These are phyloP conservation scores for Trichoderma sp. DNA, from an alignment of 2,329 filamentous ascomycete genomes.

Conservation along the genomic window DNA sequence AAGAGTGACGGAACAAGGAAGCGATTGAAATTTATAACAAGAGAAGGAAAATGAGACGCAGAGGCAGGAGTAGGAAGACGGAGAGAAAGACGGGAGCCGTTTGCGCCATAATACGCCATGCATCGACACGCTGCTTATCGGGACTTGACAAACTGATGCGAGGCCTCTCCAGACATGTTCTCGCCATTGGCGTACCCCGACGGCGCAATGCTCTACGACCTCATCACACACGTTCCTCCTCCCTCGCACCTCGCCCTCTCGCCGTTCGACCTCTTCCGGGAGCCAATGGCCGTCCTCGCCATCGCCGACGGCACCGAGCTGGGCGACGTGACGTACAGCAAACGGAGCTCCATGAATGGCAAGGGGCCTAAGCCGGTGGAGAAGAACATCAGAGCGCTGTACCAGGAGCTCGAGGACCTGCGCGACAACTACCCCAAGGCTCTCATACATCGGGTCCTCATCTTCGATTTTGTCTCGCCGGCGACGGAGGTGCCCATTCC, in stretches of 20 bases:
- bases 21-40: background rate
- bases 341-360: slow-evolving; percentile 56
- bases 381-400: slow-evolving; percentile 60
- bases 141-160: slow-evolving; percentile 31
- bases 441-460: slow-evolving; percentile 73
- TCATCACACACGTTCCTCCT: slow-evolving; percentile 78
- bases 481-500: slow-evolving; percentile 57
- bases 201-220: slow-evolving; percentile 85
- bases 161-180: slow-evolving; percentile 73
- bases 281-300: slow-evolving; percentile 80
- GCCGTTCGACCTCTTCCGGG: slow-evolving; percentile 88
- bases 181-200: slow-evolving; percentile 85
- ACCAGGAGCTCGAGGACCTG: slow-evolving; percentile 70
- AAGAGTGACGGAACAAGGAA: background rate
- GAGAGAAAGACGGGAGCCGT: too few species aligned
- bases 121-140: slow-evolving; percentile 12
- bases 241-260: slow-evolving; percentile 76
- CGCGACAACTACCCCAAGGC: slow-evolving; percentile 74
- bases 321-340: slow-evolving; percentile 55
- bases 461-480: slow-evolving; percentile 71
- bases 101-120: too few species aligned
- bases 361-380: slow-evolving; percentile 55
- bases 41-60: background rate
- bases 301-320: slow-evolving; percentile 80
- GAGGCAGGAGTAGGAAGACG: background rate